Evolutionary conservation across 1,284 basidiomycete species (phyloP).

Genomic region (Trametes pubescens): DNA sequence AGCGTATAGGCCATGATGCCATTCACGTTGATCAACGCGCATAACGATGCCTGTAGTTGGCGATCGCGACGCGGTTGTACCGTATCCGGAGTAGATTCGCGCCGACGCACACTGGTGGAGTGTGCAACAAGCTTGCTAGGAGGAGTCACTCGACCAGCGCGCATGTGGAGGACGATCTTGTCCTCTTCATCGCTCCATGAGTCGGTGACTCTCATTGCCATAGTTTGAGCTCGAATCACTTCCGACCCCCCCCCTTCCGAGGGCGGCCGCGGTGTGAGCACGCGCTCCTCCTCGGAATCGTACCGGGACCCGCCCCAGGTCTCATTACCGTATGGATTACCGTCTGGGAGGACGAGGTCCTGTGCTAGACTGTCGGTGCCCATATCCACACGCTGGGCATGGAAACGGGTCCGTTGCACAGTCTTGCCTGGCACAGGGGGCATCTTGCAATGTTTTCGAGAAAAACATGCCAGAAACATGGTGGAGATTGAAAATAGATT

Average conservation of each 20-base stretch:
- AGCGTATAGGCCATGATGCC: slow-evolving; percentile 31
- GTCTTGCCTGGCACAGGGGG: background rate
- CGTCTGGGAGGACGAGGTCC: too few relatives aligned
- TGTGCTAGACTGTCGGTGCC: too few relatives aligned
- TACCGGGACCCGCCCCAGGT: slow-evolving; percentile 14
- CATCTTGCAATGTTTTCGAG: too few relatives aligned
- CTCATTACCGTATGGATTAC: background rate
- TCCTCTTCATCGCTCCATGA: background rate
- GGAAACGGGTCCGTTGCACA: slow-evolving; percentile 8
- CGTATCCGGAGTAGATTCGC: background rate
- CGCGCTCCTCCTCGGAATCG: slow-evolving; percentile 3
- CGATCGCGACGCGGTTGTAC: background rate
- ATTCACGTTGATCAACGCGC: slow-evolving; percentile 26
- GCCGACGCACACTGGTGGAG: background rate
- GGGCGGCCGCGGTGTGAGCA: background rate
- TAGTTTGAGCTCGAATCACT: background rate
- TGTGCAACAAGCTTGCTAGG: background rate
- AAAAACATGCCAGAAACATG: too few relatives aligned
- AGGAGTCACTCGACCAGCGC: background rate
- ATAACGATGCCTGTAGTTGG: background rate
- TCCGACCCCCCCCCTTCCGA: slow-evolving; percentile 2
- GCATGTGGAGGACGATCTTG: background rate
- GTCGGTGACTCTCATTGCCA: background rate
- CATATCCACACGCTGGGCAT: background rate
- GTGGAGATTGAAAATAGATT: too few relatives aligned